Base-by-base conservation (phyloP, 2,329 filamentous ascomycete species). In the Trichoderma brevicompactum region DNA sequence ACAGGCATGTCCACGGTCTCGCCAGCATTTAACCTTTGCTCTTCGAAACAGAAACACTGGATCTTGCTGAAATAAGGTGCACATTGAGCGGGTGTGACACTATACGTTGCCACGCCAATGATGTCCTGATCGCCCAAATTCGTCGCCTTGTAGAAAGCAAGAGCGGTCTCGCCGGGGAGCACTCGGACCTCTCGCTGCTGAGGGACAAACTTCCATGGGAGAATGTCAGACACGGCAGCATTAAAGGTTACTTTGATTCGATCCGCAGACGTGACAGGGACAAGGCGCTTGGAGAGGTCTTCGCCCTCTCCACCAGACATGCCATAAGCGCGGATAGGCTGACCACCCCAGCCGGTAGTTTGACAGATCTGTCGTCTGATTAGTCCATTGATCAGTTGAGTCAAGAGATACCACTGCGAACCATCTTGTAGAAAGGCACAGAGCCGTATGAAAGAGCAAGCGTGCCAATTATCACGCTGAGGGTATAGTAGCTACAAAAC, bases 1-100 rank as follows among this genome's bases (percentile, higher is more conserved):
- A 99, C 96, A 0, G 95, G 96, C 96, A 99, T 99, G 77, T 99
- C 95, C 62, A 99, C 95, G 50, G 93, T 95, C 83, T 99, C 96
- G 50, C 94, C 94, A 6, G 94, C 94, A 75, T 95, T 94, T 70
- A 99, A 79, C 68, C 96, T 85, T 83, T 99, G 95, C 79, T 93
- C 94, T 81, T 99, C 95, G 73, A 99, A 99, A 79, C 95, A 99
- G 79, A 99, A 99, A 75, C 95, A 99, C 79, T 99, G 95, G 52
- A 99, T 99, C 85, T 99, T 99, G 86, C 92, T 96, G 76, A 99
- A 99, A 78, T 99, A 99, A 1, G 92, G 94, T 49, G 95, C 94
- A 50, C 96, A 94, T 79, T 99, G 95, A 3, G 88, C 95, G 0
- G 95, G 95, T 2, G 94, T 97, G 36, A 99, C 96, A 74, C 92